These are phyloP conservation scores for Acacia concinna DNA, from an alignment of 331 rosid genomes.

Conservation along the genomic window DNA sequence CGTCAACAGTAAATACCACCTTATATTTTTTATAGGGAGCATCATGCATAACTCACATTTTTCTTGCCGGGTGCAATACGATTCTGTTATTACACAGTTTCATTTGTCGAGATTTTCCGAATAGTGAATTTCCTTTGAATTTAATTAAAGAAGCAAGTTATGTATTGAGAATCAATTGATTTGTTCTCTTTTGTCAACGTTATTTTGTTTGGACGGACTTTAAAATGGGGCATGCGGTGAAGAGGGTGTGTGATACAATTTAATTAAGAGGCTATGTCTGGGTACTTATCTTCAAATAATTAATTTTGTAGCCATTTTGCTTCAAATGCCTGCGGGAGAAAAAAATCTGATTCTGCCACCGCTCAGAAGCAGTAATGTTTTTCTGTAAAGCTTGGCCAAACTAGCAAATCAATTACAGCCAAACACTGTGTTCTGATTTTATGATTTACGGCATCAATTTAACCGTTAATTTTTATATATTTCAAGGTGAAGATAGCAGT, in stretches of 20 bases:
- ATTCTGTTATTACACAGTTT: not conserved
- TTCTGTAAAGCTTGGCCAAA: not conserved
- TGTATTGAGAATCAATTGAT: not conserved
- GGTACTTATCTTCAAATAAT: not conserved
- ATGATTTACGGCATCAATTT: constrained; percentile 10
- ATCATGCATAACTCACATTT: not conserved
- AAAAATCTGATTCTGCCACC: not conserved
- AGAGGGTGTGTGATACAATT: not conserved
- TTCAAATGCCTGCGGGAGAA: not conserved
- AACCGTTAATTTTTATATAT: not conserved
- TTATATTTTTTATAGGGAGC: not conserved
- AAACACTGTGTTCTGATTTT: not conserved
- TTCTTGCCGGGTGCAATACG: not conserved
- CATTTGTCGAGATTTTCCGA: not conserved
- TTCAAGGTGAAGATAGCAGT: not conserved
- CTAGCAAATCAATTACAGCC: not conserved
- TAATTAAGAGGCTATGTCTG: not conserved
- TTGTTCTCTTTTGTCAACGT: not conserved
- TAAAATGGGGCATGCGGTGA: not conserved
- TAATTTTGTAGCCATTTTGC: not conserved
- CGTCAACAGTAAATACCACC: constrained; percentile 38
- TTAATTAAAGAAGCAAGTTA: not conserved
- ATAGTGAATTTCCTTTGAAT: not conserved
- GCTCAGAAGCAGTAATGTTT: not conserved
- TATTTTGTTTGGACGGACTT: not conserved